phyloP scores from a whole-genome alignment of 805 yeast species.

The Candida parachauliodes region DNA sequence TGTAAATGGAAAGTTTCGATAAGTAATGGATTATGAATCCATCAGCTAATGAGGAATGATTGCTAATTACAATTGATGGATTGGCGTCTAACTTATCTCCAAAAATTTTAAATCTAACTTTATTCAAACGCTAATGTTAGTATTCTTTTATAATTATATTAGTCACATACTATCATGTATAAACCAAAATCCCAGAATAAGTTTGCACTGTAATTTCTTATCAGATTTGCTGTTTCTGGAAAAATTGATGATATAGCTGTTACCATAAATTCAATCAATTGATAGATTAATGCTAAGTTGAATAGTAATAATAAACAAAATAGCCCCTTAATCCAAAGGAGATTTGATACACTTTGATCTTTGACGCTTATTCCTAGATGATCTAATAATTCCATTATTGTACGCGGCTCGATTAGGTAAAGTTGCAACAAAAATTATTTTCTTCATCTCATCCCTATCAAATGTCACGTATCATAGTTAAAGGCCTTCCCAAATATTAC shows the following conservation, averaged over 20 bases:
- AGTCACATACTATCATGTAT: constrained; percentile 23
- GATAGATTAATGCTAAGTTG: constrained; percentile 4
- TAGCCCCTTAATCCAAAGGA: constrained; percentile 9
- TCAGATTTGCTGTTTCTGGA: constrained; percentile 18
- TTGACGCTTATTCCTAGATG: constrained; percentile 8
- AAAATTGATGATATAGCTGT: constrained; percentile 4
- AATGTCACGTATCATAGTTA: constrained; percentile 88
- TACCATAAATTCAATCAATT: constrained; percentile 4
- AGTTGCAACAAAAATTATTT: constrained; percentile 2
- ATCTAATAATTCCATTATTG: constrained; percentile 10
- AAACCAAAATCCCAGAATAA: constrained; percentile 29
- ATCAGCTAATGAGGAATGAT: constrained; percentile 71
- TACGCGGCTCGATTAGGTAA: not conserved
- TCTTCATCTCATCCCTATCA: constrained; percentile 3
- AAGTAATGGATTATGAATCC: constrained; percentile 49
- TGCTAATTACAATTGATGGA: constrained; percentile 43
- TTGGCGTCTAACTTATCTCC: constrained; percentile 41
- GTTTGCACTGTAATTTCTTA: constrained; percentile 8
- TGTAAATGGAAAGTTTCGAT: constrained; percentile 21
- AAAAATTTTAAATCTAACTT: constrained; percentile 32
- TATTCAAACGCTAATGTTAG: constrained; percentile 20
- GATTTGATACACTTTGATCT: not conserved
- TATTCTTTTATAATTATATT: constrained; percentile 6
- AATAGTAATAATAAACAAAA: constrained; percentile 8
- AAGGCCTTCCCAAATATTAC: constrained; percentile 77